These are phyloP conservation scores for Echium plantagineum DNA, from an alignment of 257 asterid genomes.

Conservation along the genomic window DNA sequence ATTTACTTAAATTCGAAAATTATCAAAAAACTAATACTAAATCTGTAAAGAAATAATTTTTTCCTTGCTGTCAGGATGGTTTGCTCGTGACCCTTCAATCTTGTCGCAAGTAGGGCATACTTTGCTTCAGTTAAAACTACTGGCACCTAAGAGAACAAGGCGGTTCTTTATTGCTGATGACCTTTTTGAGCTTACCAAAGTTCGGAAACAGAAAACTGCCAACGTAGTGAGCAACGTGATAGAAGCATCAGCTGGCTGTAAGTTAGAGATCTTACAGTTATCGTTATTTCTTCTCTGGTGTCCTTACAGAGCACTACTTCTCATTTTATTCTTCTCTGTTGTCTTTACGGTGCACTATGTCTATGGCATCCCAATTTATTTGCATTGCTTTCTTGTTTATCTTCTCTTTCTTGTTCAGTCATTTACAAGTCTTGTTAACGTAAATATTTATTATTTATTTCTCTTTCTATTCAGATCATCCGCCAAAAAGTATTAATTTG, in stretches of 20 bases:
- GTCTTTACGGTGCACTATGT: neutral
- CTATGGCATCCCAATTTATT: neutral
- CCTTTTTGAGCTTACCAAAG: conserved; percentile 80
- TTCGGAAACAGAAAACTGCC: conserved; percentile 59
- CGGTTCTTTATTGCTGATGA: conserved; percentile 82
- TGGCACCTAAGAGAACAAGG: conserved; percentile 60
- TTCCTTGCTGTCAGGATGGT: conserved; percentile 46
- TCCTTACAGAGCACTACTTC: neutral
- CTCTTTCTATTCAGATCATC: conserved; percentile 44
- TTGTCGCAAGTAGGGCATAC: conserved; percentile 76
- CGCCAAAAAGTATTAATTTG: conserved; percentile 42
- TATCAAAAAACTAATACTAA: too few species aligned
- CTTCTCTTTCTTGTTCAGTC: too few species aligned
- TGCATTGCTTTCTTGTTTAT: neutral
- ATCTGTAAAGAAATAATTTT: too few species aligned
- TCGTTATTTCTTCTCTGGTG: neutral
- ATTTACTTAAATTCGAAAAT: too few species aligned
- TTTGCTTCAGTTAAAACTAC: conserved; percentile 53
- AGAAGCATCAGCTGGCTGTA: conserved; percentile 65
- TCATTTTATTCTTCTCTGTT: too few species aligned
- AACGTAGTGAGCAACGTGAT: conserved; percentile 52
- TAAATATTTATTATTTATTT: conserved; percentile 5
- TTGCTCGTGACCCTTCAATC: conserved; percentile 76
- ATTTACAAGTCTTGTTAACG: neutral
- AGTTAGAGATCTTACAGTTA: conserved; percentile 16